These are phyloP conservation scores for Canavalia gladiata DNA, from an alignment of 306 rosid genomes.

Conservation along the genomic window DNA sequence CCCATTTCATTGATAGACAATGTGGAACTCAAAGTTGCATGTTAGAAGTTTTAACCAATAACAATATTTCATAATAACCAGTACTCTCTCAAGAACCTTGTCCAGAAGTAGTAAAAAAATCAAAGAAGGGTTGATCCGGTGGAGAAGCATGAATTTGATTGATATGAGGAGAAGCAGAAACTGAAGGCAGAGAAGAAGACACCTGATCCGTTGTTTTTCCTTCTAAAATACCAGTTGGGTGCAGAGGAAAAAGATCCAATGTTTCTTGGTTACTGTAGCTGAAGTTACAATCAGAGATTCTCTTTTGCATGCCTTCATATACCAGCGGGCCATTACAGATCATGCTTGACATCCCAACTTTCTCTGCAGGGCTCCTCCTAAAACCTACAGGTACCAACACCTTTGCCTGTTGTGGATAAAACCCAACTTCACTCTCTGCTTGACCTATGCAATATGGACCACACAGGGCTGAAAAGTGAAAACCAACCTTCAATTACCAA, in stretches of 20 bases:
- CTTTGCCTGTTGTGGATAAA: constrained; percentile 54
- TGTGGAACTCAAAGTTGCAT: constrained; percentile 44
- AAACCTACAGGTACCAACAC: constrained; percentile 51
- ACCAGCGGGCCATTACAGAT: constrained; percentile 19
- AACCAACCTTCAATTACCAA: not conserved
- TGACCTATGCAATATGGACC: constrained; percentile 66
- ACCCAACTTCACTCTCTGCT: constrained; percentile 53
- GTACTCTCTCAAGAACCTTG: constrained; percentile 17
- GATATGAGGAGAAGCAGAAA: constrained; percentile 42
- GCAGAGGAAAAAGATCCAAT: constrained; percentile 78
- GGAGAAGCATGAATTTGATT: constrained; percentile 20
- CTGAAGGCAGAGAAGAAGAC: constrained; percentile 43
- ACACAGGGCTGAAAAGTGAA: constrained; percentile 59
- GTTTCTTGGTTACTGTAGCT: constrained; percentile 59
- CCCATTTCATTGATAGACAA: constrained; percentile 13
- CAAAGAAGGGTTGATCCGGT: constrained; percentile 48
- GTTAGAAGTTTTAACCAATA: constrained; percentile 29
- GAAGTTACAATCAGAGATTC: constrained; percentile 33
- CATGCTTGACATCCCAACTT: constrained; percentile 42
- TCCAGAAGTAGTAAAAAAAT: constrained; percentile 55
- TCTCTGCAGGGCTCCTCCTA: constrained; percentile 50
- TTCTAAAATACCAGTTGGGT: constrained; percentile 76
- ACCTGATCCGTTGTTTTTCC: constrained; percentile 44
- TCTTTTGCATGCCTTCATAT: constrained; percentile 41
- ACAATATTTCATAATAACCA: not conserved